Base-by-base conservation (phyloP, 2,329 filamentous ascomycete species). In the Aspergillus vadensis region DNA sequence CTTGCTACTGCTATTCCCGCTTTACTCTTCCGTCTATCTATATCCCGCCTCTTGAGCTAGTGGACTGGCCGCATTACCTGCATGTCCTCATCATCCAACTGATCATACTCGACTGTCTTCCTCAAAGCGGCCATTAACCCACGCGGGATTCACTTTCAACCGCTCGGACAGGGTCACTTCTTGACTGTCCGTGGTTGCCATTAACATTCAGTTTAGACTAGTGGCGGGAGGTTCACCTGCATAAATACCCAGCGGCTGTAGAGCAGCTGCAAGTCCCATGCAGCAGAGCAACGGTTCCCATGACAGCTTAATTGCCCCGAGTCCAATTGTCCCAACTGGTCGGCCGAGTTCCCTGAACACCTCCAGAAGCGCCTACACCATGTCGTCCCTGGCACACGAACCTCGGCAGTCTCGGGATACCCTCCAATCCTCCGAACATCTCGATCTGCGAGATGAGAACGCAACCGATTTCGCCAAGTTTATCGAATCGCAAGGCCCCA, bases 401-500 rank as follows among this genome's bases (percentile, higher is more conserved):
- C 55, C 58, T 19, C 58, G 57, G 30, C 55, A 63, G 38, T 58
- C 57, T 17, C 49, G 54, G 30, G 62, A 61, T 39, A 62, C 63
- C 17, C 41, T 57, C 14, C 64, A 60, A 15, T 39, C 63, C 36
- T 54, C 59, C 23, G 63, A 57, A 39, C 15, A 48, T 4, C 21
- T 39, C 15, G 58, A 65, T 66, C 57, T 67, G 54, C 70, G 68
- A 41, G 74, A 68, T 57, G 74, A 77, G 44, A 71, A 69, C 55
- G 61, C 76, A 25, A 66, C 70, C 30, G 75, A 77, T 48, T 68
- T 77, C 12, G 69, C 77, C 44, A 72, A 68, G 43, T 76, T 76
- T 62, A 74, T 77, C 41, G 74, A 76, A 55, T 64, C 68, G 5
- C 70, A 66, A 21, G 47, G 57, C 38, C 59, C 36, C 9, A 51